phyloP scores from a whole-genome alignment of 139 green algal genomes.

The Marvania coccoides region DNA sequence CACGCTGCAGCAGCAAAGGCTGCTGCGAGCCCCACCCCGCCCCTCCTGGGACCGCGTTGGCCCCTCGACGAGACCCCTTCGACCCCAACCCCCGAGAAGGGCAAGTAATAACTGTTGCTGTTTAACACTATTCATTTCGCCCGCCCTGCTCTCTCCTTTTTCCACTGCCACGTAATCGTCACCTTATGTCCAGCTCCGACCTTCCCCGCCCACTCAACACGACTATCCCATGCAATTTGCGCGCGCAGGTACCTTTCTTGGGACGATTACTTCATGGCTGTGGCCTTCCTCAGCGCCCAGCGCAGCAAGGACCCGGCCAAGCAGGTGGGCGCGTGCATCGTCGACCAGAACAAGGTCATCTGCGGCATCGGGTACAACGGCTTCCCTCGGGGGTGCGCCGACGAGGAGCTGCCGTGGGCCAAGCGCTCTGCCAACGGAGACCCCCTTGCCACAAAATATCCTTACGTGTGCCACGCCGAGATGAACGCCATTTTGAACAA shows the following conservation, averaged over 20 bases:
- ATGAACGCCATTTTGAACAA: slow-evolving; percentile 98
- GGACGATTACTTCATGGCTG: slow-evolving; percentile 99
- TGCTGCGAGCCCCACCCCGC: too few relatives aligned
- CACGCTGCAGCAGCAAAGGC: too few relatives aligned
- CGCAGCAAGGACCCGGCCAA: slow-evolving; percentile 96
- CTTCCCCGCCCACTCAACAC: background rate
- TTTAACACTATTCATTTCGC: background rate
- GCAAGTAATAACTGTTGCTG: slow-evolving; percentile 1
- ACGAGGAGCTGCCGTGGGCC: slow-evolving; percentile 79
- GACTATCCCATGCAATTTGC: background rate
- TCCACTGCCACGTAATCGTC: background rate
- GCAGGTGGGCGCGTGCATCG: slow-evolving; percentile 89
- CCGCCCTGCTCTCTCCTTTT: background rate
- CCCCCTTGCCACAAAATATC: slow-evolving; percentile 83
- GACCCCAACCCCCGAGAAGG: slow-evolving; percentile 10
- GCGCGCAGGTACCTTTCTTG: slow-evolving; percentile 74
- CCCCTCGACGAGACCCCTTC: slow-evolving; percentile 24
- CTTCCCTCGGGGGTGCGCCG: slow-evolving; percentile 89
- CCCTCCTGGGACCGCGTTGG: too few relatives aligned
- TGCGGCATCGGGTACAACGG: slow-evolving; percentile 99
- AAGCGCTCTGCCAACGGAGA: slow-evolving; percentile 53
- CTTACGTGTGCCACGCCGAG: slow-evolving; percentile 92
- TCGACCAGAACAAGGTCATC: slow-evolving; percentile 83
- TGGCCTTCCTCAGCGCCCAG: slow-evolving; percentile 90
- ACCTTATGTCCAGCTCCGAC: background rate